These are phyloP conservation scores for Penicillium taxi DNA, from an alignment of 495 filamentous ascomycete species.

Conservation along the genomic window DNA sequence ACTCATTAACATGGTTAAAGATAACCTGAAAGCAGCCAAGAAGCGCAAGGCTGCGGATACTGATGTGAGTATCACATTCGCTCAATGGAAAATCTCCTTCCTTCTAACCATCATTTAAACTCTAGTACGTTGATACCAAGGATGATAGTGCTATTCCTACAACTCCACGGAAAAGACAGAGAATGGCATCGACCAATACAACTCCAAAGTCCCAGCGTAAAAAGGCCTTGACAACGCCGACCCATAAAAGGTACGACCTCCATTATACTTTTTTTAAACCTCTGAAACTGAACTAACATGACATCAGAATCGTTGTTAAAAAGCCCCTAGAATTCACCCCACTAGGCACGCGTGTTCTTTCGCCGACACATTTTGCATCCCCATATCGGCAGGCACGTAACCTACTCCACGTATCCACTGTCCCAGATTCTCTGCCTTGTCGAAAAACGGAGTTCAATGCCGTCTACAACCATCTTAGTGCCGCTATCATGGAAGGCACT, in stretches of 20 bases:
- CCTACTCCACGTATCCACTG: conserved; percentile 84
- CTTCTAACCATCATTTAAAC: conserved; percentile 6
- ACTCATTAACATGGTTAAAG: conserved; percentile 57
- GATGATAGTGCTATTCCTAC: conserved; percentile 42
- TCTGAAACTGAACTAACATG: background rate
- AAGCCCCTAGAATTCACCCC: conserved; percentile 94
- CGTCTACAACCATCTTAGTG: conserved; percentile 88
- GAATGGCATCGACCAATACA: conserved; percentile 43
- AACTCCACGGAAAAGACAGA: conserved; percentile 54
- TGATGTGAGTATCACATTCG: conserved; percentile 33
- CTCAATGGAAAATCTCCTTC: background rate
- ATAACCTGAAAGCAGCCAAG: conserved; percentile 51
- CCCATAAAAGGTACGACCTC: conserved; percentile 50
- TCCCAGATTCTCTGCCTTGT: conserved; percentile 83
- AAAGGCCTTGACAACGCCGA: conserved; percentile 58
- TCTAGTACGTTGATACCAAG: conserved; percentile 33
- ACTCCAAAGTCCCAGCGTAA: conserved; percentile 50
- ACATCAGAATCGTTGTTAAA: conserved; percentile 62
- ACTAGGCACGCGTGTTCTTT: conserved; percentile 77
- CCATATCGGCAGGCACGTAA: conserved; percentile 89
- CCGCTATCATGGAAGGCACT: conserved; percentile 86
- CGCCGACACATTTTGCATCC: conserved; percentile 64
- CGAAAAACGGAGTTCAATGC: conserved; percentile 84
- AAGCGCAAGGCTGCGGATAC: conserved; percentile 40
- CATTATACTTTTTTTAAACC: background rate